Conservation (phyloP, 352 stramenopile genomes). For the Globisporangium splendens region DNA sequence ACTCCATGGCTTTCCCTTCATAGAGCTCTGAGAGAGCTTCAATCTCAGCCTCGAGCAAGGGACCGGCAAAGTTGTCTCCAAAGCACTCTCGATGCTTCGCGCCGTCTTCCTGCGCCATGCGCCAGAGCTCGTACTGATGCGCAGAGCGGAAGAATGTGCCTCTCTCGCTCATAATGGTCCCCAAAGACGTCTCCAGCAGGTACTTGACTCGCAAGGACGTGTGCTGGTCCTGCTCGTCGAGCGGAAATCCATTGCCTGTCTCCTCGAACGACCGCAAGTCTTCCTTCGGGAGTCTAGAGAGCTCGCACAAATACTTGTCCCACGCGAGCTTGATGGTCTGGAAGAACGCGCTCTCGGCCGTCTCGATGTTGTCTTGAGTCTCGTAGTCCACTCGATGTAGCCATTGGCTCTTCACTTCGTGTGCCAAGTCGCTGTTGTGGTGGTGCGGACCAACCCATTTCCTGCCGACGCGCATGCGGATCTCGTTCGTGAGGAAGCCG, state of each 20-base stretch:
- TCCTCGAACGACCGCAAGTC: conserved; percentile 27
- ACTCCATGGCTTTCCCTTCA: conserved; percentile 41
- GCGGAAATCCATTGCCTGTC: conserved; percentile 27
- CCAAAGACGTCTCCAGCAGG: conserved; percentile 55
- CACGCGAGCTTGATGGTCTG: conserved; percentile 46
- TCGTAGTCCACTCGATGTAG: conserved; percentile 71
- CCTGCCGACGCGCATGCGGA: conserved; percentile 47
- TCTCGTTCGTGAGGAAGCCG: conserved; percentile 50
- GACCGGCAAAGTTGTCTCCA: conserved; percentile 40
- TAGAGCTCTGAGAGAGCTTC: conserved; percentile 53
- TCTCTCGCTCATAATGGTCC: conserved; percentile 41
- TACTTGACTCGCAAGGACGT: conserved; percentile 60
- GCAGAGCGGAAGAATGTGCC: conserved; percentile 47
- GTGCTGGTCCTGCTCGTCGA: conserved; percentile 49
- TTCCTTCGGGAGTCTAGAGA: conserved; percentile 46
- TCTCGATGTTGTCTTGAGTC: conserved; percentile 24
- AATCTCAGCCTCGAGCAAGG: conserved; percentile 41
- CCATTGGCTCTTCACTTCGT: conserved; percentile 37
- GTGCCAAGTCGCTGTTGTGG: conserved; percentile 32
- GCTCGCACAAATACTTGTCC: conserved; percentile 51
- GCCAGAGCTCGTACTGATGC: conserved; percentile 56
- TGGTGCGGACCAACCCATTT: conserved; percentile 72
- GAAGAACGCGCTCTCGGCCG: conserved; percentile 51
- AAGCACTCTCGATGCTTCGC: conserved; percentile 24
- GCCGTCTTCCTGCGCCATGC: conserved; percentile 70